Evolutionary conservation across 139 green algal species (phyloP), one percentile per base, ranked within the genome.

Genomic region (Klebsormidium nitens): DNA sequence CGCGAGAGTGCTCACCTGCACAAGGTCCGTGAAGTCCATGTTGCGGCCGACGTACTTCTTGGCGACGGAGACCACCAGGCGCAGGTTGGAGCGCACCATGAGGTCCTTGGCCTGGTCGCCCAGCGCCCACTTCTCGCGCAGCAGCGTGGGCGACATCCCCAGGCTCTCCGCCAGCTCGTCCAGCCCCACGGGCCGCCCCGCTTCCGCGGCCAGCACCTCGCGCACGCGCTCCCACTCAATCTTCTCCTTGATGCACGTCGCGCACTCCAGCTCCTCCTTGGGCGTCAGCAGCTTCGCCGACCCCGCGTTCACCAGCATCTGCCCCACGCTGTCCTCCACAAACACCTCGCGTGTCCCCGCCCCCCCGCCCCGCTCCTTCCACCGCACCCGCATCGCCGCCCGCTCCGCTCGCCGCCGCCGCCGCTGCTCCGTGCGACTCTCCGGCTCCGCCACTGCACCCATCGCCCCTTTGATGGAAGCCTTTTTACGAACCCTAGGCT

Each of bases 11-110:
- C 85, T 81, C 69, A 88, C 87, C 23, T 75, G 40, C 28, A 91
- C 80, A 14, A 91, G 80, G 59, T 91, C 86, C 56, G 72, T 29
- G 56, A 92, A 70, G 1, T 59, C 59, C 71, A 95, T 50, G 11
- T 86, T 87, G 23, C 77, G 72, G 57, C 80, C 69, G 17, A 78
- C 40, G 81, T 95, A 97, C 66, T 89, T 89, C 62, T 89, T 86
- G 35, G 89, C 91, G 28, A 98, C 86, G 32, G 81, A 88, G 40
- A 95, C 81, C 8, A 99, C 95, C 66, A 99, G 78, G 40, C 92
- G 84, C 75, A 93, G 87, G 86, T 99, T 99, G 71, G 81, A 80
- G 44, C 83, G 73, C 28, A 98, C 74, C 90, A 99, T 96, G 39
- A 82, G 36, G 52, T 87, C 72, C 66, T 91, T 92, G 47, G 89